Conservation (phyloP, 768 basidiomycete genomes). For the Lactifluus rugatus region DNA sequence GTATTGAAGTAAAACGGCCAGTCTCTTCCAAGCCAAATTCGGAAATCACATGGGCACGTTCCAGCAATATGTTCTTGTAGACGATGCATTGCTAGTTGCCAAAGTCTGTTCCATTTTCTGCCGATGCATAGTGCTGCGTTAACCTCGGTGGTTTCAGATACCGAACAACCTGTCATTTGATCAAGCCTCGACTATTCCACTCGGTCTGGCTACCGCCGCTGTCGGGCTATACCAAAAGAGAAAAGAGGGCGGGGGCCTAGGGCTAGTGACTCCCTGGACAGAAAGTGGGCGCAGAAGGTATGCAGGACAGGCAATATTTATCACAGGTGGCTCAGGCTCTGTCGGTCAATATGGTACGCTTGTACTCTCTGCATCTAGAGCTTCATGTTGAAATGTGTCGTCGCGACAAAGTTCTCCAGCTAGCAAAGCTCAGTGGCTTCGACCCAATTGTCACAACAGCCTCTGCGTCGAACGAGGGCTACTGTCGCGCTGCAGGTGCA, state of each 20-base stretch:
- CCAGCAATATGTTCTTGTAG: constrained; percentile 22
- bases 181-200: constrained; percentile 39
- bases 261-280: constrained; percentile 33
- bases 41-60: constrained; percentile 8
- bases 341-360: constrained; percentile 38
- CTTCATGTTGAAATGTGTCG: neutral
- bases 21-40: constrained; percentile 4
- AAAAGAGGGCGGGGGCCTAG: constrained; percentile 19
- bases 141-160: constrained; percentile 27
- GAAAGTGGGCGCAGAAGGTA: constrained; percentile 32
- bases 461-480: constrained; percentile 7
- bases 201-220: constrained; percentile 39
- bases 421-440: constrained; percentile 19
- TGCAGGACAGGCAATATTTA: constrained; percentile 34
- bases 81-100: constrained; percentile 15
- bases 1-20: neutral
- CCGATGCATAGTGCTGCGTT: neutral
- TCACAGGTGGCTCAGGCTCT: constrained; percentile 40
- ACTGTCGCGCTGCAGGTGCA: constrained; percentile 13
- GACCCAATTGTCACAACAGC: constrained; percentile 18
- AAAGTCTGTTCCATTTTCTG: constrained; percentile 7
- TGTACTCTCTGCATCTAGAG: neutral
- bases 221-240: constrained; percentile 36
- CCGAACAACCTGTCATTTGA: constrained; percentile 39
- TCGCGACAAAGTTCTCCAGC: neutral